Percentiles rank a stretch among this genome's conserved stretches.
Evolutionary conservation across 1,284 basidiomycete species (phyloP).

Genomic region (Xerocomus nothofagi): DNA sequence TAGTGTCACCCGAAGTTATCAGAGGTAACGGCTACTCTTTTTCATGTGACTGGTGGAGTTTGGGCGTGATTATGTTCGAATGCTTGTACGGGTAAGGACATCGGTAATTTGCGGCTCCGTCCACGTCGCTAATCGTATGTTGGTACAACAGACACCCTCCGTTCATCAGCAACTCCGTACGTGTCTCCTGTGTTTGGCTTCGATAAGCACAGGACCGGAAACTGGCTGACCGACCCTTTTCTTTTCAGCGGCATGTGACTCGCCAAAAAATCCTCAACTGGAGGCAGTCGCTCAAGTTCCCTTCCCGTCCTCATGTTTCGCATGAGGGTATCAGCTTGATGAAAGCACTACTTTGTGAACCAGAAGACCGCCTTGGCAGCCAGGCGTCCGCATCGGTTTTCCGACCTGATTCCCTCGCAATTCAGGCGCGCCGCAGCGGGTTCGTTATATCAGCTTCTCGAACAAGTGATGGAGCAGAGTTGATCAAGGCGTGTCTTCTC

Average conservation of each 20-base stretch:
- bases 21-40: slow-evolving; percentile 91
- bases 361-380: slow-evolving; percentile 89
- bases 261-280: slow-evolving; percentile 93
- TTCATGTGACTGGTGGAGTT: slow-evolving; percentile 97
- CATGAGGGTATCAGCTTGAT: slow-evolving; percentile 87
- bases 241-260: slow-evolving; percentile 78
- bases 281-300: slow-evolving; percentile 86
- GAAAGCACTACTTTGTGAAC: slow-evolving; percentile 87
- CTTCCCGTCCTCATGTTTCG: slow-evolving; percentile 79
- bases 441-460: slow-evolving; percentile 57
- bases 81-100: slow-evolving; percentile 80
- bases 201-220: slow-evolving; percentile 22
- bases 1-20: slow-evolving; percentile 95
- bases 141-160: slow-evolving; percentile 74
- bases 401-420: slow-evolving; percentile 74
- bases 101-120: slow-evolving; percentile 27
- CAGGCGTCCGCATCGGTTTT: slow-evolving; percentile 65
- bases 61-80: slow-evolving; percentile 92
- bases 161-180: slow-evolving; percentile 87
- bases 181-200: slow-evolving; percentile 28
- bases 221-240: slow-evolving; percentile 11
- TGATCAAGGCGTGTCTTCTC: slow-evolving; percentile 70
- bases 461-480: slow-evolving; percentile 78
- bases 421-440: slow-evolving; percentile 71
- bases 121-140: slow-evolving; percentile 28